Percentiles rank a stretch among this genome's conserved stretches.
Conservation (phyloP, 1,284 basidiomycete genomes). For the Uromyces viciae-fabae region DNA sequence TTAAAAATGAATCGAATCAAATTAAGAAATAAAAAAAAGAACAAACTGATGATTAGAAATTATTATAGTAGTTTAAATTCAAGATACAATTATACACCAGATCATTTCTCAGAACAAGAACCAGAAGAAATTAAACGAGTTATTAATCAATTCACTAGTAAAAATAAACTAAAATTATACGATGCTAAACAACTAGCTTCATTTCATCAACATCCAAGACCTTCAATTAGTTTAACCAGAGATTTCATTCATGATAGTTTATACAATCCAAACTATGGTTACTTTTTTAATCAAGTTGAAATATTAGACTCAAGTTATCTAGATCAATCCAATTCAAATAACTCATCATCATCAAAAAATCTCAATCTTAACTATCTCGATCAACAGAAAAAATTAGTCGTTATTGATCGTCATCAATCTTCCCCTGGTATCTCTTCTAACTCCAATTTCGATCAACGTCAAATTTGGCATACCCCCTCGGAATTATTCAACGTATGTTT, state of each 20-base stretch:
- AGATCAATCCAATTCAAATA: slow-evolving; percentile 56
- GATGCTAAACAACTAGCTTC: background rate
- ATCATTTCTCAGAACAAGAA: slow-evolving; percentile 45
- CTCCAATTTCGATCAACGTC: slow-evolving; percentile 67
- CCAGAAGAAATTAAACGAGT: slow-evolving; percentile 24
- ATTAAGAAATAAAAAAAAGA: too few relatives aligned
- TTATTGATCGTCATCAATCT: slow-evolving; percentile 67
- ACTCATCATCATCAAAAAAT: slow-evolving; percentile 45
- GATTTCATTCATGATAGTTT: slow-evolving; percentile 96
- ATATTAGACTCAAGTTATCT: background rate
- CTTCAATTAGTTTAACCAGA: slow-evolving; percentile 87
- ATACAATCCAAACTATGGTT: slow-evolving; percentile 96
- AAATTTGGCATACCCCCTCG: slow-evolving; percentile 98
- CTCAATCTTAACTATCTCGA: slow-evolving; percentile 16
- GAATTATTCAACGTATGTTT: slow-evolving; percentile 85
- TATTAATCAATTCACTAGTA: slow-evolving; percentile 63
- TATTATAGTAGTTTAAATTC: too few relatives aligned
- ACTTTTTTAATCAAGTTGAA: slow-evolving; percentile 85
- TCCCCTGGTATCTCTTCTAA: slow-evolving; percentile 72
- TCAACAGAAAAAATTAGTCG: slow-evolving; percentile 64
- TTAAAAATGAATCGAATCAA: too few relatives aligned
- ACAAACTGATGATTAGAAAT: too few relatives aligned
- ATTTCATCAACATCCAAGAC: slow-evolving; percentile 59
- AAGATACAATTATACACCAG: slow-evolving; percentile 48
- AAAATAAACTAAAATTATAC: background rate